Percentiles rank a stretch among this genome's conserved stretches.
phyloP scores from a whole-genome alignment of 1,284 basidiomycete species.

The Pseudozyma hubeiensis region DNA sequence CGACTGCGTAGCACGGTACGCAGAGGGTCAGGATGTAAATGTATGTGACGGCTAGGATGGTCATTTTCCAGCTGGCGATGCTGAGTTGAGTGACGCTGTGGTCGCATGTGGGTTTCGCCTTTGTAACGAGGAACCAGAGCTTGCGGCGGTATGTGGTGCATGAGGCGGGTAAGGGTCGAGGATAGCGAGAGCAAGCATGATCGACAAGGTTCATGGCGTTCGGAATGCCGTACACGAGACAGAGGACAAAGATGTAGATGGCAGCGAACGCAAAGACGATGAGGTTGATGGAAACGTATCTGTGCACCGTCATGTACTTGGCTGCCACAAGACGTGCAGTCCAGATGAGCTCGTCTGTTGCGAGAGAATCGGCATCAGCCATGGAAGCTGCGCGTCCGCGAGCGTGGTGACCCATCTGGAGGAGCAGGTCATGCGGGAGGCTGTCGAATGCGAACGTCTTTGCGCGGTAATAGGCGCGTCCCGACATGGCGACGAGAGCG shows the following conservation, averaged over 20 bases:
- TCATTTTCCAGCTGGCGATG: constrained; percentile 30
- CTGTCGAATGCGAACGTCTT: not conserved
- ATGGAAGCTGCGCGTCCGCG: not conserved
- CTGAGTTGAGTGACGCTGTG: not conserved
- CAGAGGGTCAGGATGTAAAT: constrained; percentile 1
- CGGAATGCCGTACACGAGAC: constrained; percentile 10
- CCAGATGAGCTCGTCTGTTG: constrained; percentile 27
- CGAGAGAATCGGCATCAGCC: not conserved
- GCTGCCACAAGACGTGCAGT: constrained; percentile 7
- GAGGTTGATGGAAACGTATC: constrained; percentile 14
- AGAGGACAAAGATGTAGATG: not conserved
- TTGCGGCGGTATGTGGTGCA: constrained; percentile 11
- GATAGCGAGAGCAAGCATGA: constrained; percentile 7
- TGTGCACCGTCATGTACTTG: constrained; percentile 5
- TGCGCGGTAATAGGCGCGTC: constrained; percentile 10
- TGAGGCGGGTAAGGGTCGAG: not conserved
- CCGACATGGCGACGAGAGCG: constrained; percentile 2
- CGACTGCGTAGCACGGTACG: constrained; percentile 4
- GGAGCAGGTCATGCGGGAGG: constrained; percentile 3
- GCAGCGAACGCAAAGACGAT: constrained; percentile 8
- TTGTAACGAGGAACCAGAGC: constrained; percentile 14
- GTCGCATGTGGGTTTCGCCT: constrained; percentile 4
- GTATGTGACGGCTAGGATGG: constrained; percentile 15
- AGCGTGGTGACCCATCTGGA: not conserved
- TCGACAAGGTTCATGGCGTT: constrained; percentile 18